These are phyloP conservation scores for Rauvolfia tetraphylla DNA, from an alignment of 257 asterid genomes.

Conservation along the genomic window DNA sequence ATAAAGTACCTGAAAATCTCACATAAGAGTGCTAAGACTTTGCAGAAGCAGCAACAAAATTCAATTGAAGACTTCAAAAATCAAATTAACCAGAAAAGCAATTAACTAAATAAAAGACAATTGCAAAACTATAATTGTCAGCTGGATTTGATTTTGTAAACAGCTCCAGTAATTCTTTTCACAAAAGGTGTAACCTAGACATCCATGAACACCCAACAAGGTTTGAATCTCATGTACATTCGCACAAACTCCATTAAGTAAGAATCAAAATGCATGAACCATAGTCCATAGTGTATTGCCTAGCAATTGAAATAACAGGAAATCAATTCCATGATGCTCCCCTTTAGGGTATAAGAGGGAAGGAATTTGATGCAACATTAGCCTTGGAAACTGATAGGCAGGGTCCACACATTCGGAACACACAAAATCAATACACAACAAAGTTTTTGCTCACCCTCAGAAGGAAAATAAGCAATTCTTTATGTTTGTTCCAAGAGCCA, in stretches of 20 bases:
- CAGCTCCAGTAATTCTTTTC: not conserved
- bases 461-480: not conserved
- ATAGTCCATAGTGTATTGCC: not conserved
- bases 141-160: not conserved
- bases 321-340: not conserved
- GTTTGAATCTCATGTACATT: not conserved
- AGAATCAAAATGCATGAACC: not conserved
- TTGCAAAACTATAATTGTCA: not conserved
- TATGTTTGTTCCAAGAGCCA: not conserved
- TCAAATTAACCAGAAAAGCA: not conserved
- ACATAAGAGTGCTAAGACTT: not conserved
- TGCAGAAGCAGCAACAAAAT: not conserved
- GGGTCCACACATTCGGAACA: too few species aligned
- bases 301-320: not conserved
- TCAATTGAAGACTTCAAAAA: not conserved
- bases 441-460: not conserved
- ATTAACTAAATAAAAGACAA: not conserved
- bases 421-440: not conserved
- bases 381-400: not conserved
- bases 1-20: not conserved
- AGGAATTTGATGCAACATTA: not conserved
- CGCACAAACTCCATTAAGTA: not conserved
- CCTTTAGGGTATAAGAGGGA: not conserved
- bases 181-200: not conserved
- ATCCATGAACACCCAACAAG: not conserved